Evolutionary conservation across 306 rosid species (phyloP).

Genomic region (Acacia crassicarpa): DNA sequence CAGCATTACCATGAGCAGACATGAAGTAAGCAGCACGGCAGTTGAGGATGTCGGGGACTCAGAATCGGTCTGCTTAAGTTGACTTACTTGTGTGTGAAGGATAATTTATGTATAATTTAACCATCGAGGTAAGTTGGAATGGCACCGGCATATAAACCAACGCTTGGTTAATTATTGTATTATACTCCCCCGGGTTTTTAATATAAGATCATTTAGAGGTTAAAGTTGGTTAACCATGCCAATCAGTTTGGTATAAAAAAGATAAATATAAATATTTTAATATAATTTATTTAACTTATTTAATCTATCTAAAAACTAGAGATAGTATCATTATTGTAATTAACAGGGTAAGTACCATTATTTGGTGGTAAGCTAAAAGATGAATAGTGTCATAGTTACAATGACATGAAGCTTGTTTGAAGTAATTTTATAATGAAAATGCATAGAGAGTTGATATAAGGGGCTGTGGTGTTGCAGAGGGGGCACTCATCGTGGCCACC

Average conservation of each 20-base stretch:
- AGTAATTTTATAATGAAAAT: constrained; percentile 76
- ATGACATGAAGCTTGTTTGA: no score
- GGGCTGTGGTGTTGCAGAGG: constrained; percentile 85
- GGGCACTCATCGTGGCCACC: constrained; percentile 98
- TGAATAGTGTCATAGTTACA: no score
- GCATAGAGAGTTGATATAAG: constrained; percentile 90
- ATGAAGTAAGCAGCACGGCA: constrained; percentile 41
- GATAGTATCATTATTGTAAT: no score
- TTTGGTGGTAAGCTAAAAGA: no score
- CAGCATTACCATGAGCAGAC: constrained; percentile 46
- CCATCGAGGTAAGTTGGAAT: neutral
- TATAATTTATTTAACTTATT: no score
- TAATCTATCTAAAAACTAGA: no score
- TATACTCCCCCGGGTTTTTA: no score
- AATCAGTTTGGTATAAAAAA: no score
- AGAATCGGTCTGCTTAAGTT: constrained; percentile 60
- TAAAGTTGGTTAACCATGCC: no score
- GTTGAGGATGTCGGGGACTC: constrained; percentile 64
- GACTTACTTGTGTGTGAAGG: neutral
- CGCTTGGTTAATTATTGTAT: neutral
- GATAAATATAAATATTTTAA: no score
- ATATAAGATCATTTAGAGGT: no score
- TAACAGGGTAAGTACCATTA: no score
- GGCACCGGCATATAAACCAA: neutral
- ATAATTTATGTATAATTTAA: neutral